Percentiles rank a stretch among this genome's conserved stretches.
Conservation (phyloP, 352 stramenopile genomes). For the Globisporangium solare region DNA sequence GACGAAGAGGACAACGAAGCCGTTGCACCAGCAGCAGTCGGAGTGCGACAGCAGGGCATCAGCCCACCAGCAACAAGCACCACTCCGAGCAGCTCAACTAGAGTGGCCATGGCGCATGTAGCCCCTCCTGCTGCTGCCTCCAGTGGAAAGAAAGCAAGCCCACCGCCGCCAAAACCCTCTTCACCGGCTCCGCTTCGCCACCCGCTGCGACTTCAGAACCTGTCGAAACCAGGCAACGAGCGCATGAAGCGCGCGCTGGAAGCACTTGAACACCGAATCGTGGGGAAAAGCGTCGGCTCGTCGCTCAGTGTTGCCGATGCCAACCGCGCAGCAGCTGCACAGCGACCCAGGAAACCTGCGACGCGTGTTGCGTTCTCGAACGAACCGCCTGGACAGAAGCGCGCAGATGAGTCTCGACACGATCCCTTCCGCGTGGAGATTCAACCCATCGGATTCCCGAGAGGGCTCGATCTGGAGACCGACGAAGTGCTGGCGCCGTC, state of each 20-base stretch:
- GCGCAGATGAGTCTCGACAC: neutral
- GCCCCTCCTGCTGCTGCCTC: neutral
- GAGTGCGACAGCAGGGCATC: neutral
- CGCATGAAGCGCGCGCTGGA: conserved; percentile 50
- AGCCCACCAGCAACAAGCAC: neutral
- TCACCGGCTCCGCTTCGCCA: conserved; percentile 17
- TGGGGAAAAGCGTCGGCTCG: conserved; percentile 26
- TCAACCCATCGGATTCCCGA: neutral
- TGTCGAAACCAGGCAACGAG: conserved; percentile 36
- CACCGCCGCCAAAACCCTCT: neutral
- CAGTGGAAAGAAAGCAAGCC: neutral
- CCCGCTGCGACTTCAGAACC: conserved; percentile 55
- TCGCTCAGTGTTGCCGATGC: neutral
- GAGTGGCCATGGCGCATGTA: neutral
- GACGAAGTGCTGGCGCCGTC: conserved; percentile 19
- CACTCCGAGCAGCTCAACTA: neutral
- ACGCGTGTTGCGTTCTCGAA: neutral
- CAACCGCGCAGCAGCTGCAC: conserved; percentile 4
- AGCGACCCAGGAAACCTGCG: conserved; percentile 4
- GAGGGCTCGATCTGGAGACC: conserved; percentile 7
- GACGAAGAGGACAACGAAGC: conserved; percentile 5
- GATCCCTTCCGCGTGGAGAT: neutral
- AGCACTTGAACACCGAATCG: conserved; percentile 65
- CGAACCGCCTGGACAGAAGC: neutral
- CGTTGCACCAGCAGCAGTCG: neutral